Base-by-base conservation (phyloP, 2,329 filamentous ascomycete genomes). In the Xylariaceae sp. region DNA sequence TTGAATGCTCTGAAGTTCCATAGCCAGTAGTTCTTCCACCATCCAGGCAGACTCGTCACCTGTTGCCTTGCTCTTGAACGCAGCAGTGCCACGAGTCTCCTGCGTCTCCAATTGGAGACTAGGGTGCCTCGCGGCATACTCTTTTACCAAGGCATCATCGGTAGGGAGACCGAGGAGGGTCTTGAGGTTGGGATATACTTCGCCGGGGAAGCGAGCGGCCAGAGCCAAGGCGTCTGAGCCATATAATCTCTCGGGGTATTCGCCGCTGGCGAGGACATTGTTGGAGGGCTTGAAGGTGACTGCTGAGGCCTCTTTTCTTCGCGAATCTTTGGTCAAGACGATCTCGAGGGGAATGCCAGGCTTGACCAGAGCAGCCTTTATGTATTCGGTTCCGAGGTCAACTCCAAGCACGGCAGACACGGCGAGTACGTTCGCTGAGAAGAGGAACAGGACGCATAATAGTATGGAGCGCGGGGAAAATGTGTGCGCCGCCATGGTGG, bases 341-440 rank as follows among this genome's bases (percentile, higher is more conserved):
- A 99, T 97, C 60, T 99, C 94, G 66, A 99, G 89, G 11, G 94
- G 94, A 45, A 95, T 92, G 53, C 94, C 94, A 2, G 94, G 94
- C 74, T 97, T 97, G 54, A 99, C 92, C 39, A 99, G 82, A 12
- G 89, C 85, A 27, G 92, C 92, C 75, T 97, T 99, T 74, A 99
- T 88, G 73, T 95, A 96, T 69, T 96, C 90, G 49, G 94, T 96
- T 59, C 94, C 94, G 47, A 99, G 78, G 71, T 99, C 94, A 62
- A 99, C 81, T 56, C 94, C 94, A 18, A 99, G 76, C 15, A 97
- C 91, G 46, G 90, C 89, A 9, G 89, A 75, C 44, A 73, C 71
- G 22, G 79, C 80, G 39, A 77, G 71, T 39, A 76, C 77, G 57
- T 80, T 70, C 41, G 71, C 63, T 27, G 71, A 69, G 53, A 75